A percentile compares a stretch with the other conserved stretches of the same genome.
These are phyloP conservation scores for Penicillium nucicola DNA, from an alignment of 495 filamentous ascomycete genomes.

Conservation along the genomic window DNA sequence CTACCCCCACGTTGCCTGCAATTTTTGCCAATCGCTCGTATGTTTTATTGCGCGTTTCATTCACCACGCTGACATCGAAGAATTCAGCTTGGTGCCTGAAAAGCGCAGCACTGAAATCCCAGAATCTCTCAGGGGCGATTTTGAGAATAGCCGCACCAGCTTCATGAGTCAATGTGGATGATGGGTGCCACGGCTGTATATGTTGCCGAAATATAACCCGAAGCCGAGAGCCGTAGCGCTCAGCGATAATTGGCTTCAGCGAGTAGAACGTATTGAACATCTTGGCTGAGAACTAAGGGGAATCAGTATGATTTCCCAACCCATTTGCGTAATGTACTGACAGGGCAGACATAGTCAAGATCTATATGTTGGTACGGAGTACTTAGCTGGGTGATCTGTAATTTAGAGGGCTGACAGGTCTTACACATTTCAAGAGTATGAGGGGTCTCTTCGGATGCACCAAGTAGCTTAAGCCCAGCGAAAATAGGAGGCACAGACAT, in stretches of 20 bases:
- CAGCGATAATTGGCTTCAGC: constrained; percentile 52
- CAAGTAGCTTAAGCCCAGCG: constrained; percentile 61
- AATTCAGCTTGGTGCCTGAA: constrained; percentile 68
- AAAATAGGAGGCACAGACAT: constrained; percentile 83
- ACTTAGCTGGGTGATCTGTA: neutral
- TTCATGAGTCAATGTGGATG: constrained; percentile 83
- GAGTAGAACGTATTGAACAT: constrained; percentile 70
- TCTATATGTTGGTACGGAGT: constrained; percentile 37
- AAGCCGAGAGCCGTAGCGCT: constrained; percentile 57
- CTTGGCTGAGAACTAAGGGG: constrained; percentile 54
- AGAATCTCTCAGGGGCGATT: constrained; percentile 67
- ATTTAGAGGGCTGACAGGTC: neutral
- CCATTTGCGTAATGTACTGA: constrained; percentile 27
- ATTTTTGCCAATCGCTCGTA: constrained; percentile 73
- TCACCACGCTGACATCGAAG: constrained; percentile 79
- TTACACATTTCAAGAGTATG: constrained; percentile 76
- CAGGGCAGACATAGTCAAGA: constrained; percentile 85
- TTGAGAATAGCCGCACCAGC: constrained; percentile 74
- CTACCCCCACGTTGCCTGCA: constrained; percentile 62
- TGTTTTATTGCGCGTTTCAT: constrained; percentile 80
- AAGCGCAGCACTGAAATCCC: constrained; percentile 68
- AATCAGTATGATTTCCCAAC: neutral
- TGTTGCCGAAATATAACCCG: constrained; percentile 84
- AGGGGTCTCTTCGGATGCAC: constrained; percentile 40
- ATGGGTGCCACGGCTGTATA: constrained; percentile 95